Conservation (phyloP, 2,329 filamentous ascomycete genomes). For the Sporothrix euskadiensis region DNA sequence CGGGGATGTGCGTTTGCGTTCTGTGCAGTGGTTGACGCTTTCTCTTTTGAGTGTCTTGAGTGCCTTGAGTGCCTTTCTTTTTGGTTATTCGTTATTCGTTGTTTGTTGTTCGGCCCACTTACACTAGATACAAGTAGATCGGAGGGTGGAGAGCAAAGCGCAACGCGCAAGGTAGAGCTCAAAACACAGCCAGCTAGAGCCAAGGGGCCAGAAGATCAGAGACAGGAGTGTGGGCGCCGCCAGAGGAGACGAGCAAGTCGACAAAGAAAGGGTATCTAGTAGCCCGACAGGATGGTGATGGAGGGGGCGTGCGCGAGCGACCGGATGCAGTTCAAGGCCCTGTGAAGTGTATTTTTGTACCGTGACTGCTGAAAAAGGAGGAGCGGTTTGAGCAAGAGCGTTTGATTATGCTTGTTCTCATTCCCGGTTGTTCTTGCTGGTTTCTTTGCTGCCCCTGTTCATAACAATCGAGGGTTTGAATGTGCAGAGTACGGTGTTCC, state of each 20-base stretch:
- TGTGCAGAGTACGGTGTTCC: neutral
- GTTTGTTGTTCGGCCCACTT: neutral
- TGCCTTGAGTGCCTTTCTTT: neutral
- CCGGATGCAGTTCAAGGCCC: neutral
- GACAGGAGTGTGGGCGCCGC: neutral
- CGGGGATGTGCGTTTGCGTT: neutral
- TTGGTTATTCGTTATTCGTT: neutral
- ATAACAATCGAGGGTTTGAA: neutral
- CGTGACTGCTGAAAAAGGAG: neutral
- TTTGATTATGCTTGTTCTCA: neutral
- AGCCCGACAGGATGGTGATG: neutral
- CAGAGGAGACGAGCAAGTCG: neutral
- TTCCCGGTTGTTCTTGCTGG: neutral
- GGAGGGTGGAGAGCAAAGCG: neutral
- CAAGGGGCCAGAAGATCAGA: slow-evolving; percentile 15
- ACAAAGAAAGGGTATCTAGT: neutral
- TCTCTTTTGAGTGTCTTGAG: neutral
- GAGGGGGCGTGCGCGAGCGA: neutral
- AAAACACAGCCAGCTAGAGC: slow-evolving; percentile 7
- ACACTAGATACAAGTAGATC: slow-evolving; percentile 7
- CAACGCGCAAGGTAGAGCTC: neutral
- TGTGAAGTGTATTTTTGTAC: neutral
- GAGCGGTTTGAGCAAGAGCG: neutral
- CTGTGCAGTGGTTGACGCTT: neutral
- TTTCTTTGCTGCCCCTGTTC: neutral